phyloP scores from a whole-genome alignment of 1,139 yeast species.

The Protomyces inundatus region DNA sequence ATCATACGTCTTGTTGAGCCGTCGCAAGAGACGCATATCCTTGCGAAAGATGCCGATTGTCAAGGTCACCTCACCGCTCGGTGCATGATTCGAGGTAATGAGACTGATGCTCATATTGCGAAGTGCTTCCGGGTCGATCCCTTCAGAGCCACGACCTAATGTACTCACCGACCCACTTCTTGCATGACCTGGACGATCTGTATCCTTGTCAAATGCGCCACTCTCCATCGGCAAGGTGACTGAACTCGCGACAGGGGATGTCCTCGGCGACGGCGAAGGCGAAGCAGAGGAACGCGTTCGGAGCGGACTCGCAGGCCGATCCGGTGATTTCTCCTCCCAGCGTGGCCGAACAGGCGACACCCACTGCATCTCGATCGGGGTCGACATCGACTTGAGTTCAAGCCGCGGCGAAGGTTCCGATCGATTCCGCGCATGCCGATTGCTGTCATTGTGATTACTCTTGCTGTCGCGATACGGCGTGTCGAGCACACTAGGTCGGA shows the following conservation, averaged over 20 bases:
- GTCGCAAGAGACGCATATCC: background rate
- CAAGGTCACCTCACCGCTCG: background rate
- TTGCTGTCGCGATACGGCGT: no score
- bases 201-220: background rate
- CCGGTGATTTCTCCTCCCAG: background rate
- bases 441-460: background rate
- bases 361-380: background rate
- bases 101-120: background rate
- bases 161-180: background rate
- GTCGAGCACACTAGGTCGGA: background rate
- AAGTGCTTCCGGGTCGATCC: background rate
- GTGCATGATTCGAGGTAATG: background rate
- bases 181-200: background rate
- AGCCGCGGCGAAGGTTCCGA: background rate
- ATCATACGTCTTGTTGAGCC: background rate
- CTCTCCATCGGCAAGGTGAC: background rate
- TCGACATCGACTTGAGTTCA: background rate
- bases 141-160: background rate
- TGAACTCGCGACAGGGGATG: no score
- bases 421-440: background rate
- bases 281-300: background rate
- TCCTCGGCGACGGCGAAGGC: no score
- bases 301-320: background rate
- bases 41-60: conserved; percentile 1
- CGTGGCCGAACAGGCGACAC: background rate